Evolutionary conservation across 257 asterid genomes (phyloP), one percentile per base, ranked within the genome.

Genomic region (Coffea eugenioides): DNA sequence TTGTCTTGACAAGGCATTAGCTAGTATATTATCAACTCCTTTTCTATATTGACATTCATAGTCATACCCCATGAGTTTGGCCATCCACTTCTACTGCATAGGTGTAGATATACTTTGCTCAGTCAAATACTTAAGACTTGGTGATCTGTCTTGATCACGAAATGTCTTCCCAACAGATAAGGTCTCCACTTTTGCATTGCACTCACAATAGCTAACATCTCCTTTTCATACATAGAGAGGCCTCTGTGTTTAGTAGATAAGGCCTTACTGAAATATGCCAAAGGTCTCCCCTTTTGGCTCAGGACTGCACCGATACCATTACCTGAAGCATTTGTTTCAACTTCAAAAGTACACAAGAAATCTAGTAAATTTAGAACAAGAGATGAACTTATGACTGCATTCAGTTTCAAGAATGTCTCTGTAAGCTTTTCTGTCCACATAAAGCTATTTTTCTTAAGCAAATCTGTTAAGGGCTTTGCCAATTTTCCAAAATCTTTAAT

Each of bases 401-500:
- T 36, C 0, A 54, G 39, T 0, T 21, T 0, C 0, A 20, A 7
- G 8, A 57, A 57, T 0, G 69, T 51, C 4, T 0, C 0, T 0
- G 51, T 15, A 1, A 54, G 27, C 2, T 0, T 2, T 5, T 10
- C 4, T 15, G 1, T 18, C 82, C 59, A 69, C 0, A 0, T 0
- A 41, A 78, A 69, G n/a, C 12, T 7, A 0, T 41, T 48, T 14
- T 78, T 78, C 8, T 56, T 21, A 1, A 71, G n/a, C 0, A 69
- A 5, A 1, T 69, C 73, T 0, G 45, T 69, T 3, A 69, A n/a
- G 0, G 71, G 31, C 11, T 5, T 39, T 4, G 76, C 76, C 0
- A 78, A 18, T 0, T 13, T n/a, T 1, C 54, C 56, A 67, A 67
- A 49, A 3, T 31, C 51, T 27, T 9, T 39, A 15, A 61, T 9